Evolutionary conservation across 805 yeast genomes (phyloP), one percentile per base, ranked within the genome.

Genomic region (Zygotorulaspora sp.): DNA sequence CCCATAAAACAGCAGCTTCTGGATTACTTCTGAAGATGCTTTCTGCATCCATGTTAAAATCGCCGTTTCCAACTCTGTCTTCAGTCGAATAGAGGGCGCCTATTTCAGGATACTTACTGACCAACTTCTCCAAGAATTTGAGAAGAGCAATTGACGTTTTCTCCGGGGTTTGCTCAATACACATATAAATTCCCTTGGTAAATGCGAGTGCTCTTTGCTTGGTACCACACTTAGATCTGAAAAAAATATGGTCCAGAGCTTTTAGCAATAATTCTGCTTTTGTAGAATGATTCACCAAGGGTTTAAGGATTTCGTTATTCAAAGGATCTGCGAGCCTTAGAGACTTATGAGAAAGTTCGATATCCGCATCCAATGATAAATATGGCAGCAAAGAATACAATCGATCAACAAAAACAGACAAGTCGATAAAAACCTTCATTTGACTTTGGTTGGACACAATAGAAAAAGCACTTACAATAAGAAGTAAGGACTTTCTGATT

Each of bases 1-100:
- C 98, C 95, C 96, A 92, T 23, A 90, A 63, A 0, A 88, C 82
- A 1, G 97, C 94, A 12, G 90, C 92, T 29, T 82, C 90, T 2
- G 95, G 75, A 54, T 92, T 89, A 49, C 84, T 68, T 57, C 90
- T 77, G 48, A 82, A 85, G 15, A 85, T 77, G 31, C 75, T 79
- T 36, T 74, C 75, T 9, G 72, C 72, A 33, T 78, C 87, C 48
- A 80, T 68, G 18, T 77, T 75, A 55, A 82, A 83, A 10, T 71
- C 68, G 32, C 96, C 97, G 41, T 90, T 88, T 26, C 78, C 78
- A 27, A 92, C 75, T 48, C 92, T 72, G 56, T 92, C 98, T 32
- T 88, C 96, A 1, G 96, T 85, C 15, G 86, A 78, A 65, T 82
- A 87, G 35, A 90, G 65, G 1, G 94, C 84, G 35, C 77, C 73